Evolutionary conservation across 2,329 filamentous ascomycete genomes (phyloP).

Genomic region (Sporothrix protearum): DNA sequence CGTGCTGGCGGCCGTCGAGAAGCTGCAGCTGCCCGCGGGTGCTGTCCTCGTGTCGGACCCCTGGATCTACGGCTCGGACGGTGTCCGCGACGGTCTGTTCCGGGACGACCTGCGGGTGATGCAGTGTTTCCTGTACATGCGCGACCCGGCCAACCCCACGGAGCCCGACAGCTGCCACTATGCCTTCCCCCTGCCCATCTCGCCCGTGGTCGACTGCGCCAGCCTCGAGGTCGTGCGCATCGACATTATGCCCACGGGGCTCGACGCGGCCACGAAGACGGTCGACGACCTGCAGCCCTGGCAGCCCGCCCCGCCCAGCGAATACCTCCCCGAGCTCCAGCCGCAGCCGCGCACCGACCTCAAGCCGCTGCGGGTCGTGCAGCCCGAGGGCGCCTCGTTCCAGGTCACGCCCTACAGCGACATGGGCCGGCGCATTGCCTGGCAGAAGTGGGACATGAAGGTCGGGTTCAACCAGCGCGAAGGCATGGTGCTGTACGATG

Average conservation of each 20-base stretch:
- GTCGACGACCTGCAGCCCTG: constrained; percentile 33
- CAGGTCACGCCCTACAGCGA: constrained; percentile 40
- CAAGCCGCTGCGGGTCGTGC: constrained; percentile 49
- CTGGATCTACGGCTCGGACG: constrained; percentile 61
- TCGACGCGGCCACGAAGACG: constrained; percentile 49
- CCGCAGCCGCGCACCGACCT: constrained; percentile 42
- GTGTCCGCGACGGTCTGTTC: constrained; percentile 31
- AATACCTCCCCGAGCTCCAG: constrained; percentile 39
- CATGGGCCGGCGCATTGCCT: constrained; percentile 46
- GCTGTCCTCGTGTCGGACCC: constrained; percentile 58
- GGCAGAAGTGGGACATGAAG: constrained; percentile 68
- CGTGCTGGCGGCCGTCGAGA: constrained; percentile 59
- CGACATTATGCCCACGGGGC: constrained; percentile 43
- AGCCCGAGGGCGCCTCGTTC: constrained; percentile 38
- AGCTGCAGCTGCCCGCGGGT: constrained; percentile 59
- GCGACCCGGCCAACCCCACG: constrained; percentile 56
- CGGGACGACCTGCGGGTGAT: constrained; percentile 36
- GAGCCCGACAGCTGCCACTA: constrained; percentile 63
- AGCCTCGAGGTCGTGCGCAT: constrained; percentile 44
- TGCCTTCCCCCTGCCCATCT: constrained; percentile 51
- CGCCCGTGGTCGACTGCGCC: constrained; percentile 55
- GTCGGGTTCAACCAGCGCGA: constrained; percentile 68
- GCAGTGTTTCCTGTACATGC: constrained; percentile 65
- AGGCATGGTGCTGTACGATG: constrained; percentile 66
- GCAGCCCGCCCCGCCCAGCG: constrained; percentile 40